Evolutionary conservation across 441 rosid species (phyloP), one percentile per base, ranked within the genome.

Genomic region (Brassica hybrid): DNA sequence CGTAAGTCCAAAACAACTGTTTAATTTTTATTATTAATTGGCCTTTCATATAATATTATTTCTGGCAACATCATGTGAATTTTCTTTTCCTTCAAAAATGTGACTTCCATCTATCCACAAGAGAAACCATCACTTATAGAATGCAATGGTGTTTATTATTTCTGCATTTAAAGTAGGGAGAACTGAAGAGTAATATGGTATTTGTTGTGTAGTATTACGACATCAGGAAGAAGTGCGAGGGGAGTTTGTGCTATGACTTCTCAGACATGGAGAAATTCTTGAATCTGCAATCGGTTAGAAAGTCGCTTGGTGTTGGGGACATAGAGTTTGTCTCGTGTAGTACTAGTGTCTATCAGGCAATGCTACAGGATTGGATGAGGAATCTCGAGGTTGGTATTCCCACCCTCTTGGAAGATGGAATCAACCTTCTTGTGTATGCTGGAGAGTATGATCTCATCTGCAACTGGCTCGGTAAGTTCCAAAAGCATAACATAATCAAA

Each of bases 291-390:
- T 52, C 58, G 1, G 58, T 52, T 2, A 52, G 58, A 52, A 14
- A 52, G 58, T 52, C 58, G 21, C 58, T 52, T 52, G 58, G 58
- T n/a, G n/a, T n/a, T n/a, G n/a, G n/a, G n/a, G n/a, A n/a, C n/a
- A n/a, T n/a, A n/a, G n/a, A n/a, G n/a, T 52, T 52, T 52, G 58
- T 52, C 21, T 52, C 58, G 4, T 52, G 58, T 52, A 52, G 58
- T 52, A 52, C 58, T 7, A 52, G 58, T 16, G 58, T 52, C 19
- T 52, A 52, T 16, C 58, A 52, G 58, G 58, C 58, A 52, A 52
- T 52, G 58, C 21, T 16, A 52, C 58, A 16, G 0, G 58, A 52
- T 16, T 52, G 21, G 58, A 52, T 52, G 58, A 52, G 58, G 58
- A 52, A 52, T 52, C 58, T 52, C 5, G 58, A 52, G 58, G 58